Base-by-base conservation (phyloP, 2,329 filamentous ascomycete genomes). In the Pestalotiopsis sp. region DNA sequence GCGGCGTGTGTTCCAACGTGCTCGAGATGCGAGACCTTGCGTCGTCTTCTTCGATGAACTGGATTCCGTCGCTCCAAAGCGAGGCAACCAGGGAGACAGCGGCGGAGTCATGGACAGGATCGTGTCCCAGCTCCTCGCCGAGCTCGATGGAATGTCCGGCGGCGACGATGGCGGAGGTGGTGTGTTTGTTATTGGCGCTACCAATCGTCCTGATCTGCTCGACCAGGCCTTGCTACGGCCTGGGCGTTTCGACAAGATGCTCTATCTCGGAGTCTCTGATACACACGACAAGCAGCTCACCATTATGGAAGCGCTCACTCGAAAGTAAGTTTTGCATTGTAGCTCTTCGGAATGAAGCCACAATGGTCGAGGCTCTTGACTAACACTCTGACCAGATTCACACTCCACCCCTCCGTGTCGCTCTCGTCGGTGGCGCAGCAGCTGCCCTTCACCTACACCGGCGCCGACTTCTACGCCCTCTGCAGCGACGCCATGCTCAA, bases 401-500 rank as follows among this genome's bases (percentile, higher is more conserved):
- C 91, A 2, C 89, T 98, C 66, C 87, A 94, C 72, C 93, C 94
- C 0, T 86, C 90, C 1, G 86, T 98, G 61, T 96, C 93, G 12
- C 88, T 99, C 12, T 80, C 86, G 31, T 83, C 88, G 7, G 90
- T 99, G 61, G 92, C 95, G 3, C 86, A 92, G 65, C 86, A 86
- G 12, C 87, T 99, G 3, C 96, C 96, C 0, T 96, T 98, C 78
- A 98, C 95, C 2, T 99, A 98, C 82, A 99, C 96, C 0, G 96
- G 96, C 76, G 96, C 96, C 71, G 96, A 99, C 82, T 91, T 99
- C 77, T 99, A 99, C 81, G 96, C 96, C 0, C 87, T 99, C 23
- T 98, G 95, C 83, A 97, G 94, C 58, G 96, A 99, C 80, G 94
- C 96, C 65, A 99, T 99, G 96, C 91, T 99, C 73, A 98, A 99